phyloP scores from a whole-genome alignment of 208 protist genomes.

The Angomonas deanei region DNA sequence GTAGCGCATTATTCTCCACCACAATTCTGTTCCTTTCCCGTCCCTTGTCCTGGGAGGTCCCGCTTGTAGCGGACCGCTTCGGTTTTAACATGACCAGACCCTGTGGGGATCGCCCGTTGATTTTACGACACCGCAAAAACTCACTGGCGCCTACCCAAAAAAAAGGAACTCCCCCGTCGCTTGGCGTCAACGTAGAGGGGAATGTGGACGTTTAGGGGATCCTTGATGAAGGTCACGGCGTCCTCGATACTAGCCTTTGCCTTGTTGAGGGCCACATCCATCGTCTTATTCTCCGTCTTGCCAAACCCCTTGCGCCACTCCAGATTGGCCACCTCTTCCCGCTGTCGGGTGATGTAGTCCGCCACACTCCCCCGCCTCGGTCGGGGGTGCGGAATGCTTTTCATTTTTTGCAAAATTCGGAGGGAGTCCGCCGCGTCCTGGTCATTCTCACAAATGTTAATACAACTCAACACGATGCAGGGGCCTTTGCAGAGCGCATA shows the following conservation, averaged over 20 bases:
- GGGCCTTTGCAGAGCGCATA: slow-evolving; percentile 37
- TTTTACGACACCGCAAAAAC: slow-evolving; percentile 1
- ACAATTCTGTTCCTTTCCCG: neutral
- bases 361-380: slow-evolving; percentile 25
- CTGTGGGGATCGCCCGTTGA: neutral
- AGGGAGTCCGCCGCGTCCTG: slow-evolving; percentile 31
- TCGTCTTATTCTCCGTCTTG: slow-evolving; percentile 15
- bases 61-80: no score
- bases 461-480: slow-evolving; percentile 22
- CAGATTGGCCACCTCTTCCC: slow-evolving; percentile 18
- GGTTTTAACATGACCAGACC: no score
- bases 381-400: slow-evolving; percentile 18
- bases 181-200: slow-evolving; percentile 20
- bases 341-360: slow-evolving; percentile 20
- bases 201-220: slow-evolving; percentile 17
- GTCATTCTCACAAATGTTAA: slow-evolving; percentile 30
- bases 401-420: slow-evolving; percentile 29
- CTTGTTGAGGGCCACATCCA: slow-evolving; percentile 19
- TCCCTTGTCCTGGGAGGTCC: neutral
- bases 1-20: neutral
- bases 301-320: slow-evolving; percentile 11
- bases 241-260: slow-evolving; percentile 20
- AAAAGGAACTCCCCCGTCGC: neutral
- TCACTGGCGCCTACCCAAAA: neutral
- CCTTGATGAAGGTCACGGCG: slow-evolving; percentile 22